Evolutionary conservation across 164 flowering plant genomes (phyloP).

Genomic region (Nymphaea colorata): DNA sequence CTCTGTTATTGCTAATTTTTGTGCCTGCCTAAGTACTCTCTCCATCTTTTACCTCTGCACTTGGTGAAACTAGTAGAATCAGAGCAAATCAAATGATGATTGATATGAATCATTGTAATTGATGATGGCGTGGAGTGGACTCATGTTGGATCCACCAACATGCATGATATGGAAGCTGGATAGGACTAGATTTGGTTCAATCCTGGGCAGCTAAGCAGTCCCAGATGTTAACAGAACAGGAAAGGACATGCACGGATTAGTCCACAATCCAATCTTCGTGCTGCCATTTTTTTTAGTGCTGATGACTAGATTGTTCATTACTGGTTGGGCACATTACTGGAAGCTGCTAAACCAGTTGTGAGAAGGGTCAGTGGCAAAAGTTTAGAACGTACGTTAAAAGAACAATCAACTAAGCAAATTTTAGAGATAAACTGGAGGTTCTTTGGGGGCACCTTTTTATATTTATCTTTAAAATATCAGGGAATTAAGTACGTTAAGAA

Average conservation of each 20-base stretch:
- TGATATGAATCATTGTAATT: too few species aligned
- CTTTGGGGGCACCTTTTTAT: not conserved
- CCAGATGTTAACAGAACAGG: not conserved
- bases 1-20: not conserved
- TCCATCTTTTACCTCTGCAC: not conserved
- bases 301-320: not conserved
- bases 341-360: too few species aligned
- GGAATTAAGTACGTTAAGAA: too few species aligned
- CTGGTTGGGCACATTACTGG: not conserved
- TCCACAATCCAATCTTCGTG: not conserved
- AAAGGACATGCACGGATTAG: not conserved
- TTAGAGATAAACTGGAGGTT: not conserved
- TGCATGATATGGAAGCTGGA: too few species aligned
- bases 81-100: too few species aligned
- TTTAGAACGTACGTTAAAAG: not conserved
- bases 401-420: not conserved
- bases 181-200: too few species aligned
- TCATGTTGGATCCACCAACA: too few species aligned
- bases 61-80: not conserved
- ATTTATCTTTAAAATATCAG: not conserved
- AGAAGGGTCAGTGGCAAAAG: too few species aligned
- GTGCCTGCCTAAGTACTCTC: not conserved
- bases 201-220: too few species aligned
- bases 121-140: too few species aligned
- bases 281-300: not conserved